These are phyloP conservation scores for Cucumis cinereus DNA, from an alignment of 306 rosid genomes.

Conservation along the genomic window DNA sequence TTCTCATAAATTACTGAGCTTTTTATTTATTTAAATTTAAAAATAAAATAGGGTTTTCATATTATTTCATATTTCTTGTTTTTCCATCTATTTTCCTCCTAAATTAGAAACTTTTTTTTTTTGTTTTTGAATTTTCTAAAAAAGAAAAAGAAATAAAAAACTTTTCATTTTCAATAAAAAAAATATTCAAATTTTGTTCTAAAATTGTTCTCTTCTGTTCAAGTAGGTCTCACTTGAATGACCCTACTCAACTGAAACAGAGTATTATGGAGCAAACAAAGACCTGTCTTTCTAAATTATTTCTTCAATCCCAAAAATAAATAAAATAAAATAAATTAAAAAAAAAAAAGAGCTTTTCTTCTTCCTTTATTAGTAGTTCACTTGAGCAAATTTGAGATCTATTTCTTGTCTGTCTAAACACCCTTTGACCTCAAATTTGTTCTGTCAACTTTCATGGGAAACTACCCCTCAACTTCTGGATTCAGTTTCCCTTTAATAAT, in stretches of 20 bases:
- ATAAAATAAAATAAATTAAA: not conserved
- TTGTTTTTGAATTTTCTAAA: not conserved
- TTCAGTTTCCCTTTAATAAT: not conserved
- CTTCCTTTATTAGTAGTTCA: not conserved
- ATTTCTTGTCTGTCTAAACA: not conserved
- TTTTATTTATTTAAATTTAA: too few relatives aligned
- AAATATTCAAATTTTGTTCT: not conserved
- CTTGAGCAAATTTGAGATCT: not conserved
- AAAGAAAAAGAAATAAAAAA: not conserved
- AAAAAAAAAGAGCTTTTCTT: not conserved
- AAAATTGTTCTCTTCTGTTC: slow-evolving; percentile 1
- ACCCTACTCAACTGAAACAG: slow-evolving; percentile 1
- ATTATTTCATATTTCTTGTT: too few relatives aligned
- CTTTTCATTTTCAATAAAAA: not conserved
- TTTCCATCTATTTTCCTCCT: too few relatives aligned
- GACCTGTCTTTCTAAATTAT: not conserved
- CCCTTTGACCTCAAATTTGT: slow-evolving; percentile 2
- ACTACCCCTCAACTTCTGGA: slow-evolving; percentile 10
- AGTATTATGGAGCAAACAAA: not conserved
- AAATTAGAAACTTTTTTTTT: too few relatives aligned
- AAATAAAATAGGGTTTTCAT: too few relatives aligned
- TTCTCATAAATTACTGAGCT: too few relatives aligned
- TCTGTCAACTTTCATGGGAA: slow-evolving; percentile 8
- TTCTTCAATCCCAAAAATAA: not conserved
- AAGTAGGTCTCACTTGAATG: not conserved